Evolutionary conservation across 164 flowering plant genomes (phyloP).

Genomic region (Magnolia changhungtana): DNA sequence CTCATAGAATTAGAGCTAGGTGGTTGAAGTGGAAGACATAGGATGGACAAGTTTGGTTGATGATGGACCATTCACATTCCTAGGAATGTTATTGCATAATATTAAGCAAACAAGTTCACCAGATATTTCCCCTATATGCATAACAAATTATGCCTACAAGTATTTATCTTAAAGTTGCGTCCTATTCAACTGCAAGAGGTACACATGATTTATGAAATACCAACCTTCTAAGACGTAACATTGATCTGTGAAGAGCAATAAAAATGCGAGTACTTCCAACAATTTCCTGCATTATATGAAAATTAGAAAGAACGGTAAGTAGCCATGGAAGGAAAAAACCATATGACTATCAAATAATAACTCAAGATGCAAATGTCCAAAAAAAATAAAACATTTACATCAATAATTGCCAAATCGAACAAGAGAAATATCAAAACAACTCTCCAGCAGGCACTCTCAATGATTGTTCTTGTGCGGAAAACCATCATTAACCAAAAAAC

Average conservation of each 20-base stretch:
- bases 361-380: not conserved
- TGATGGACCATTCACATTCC: too few species aligned
- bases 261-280: slow-evolving; percentile 74
- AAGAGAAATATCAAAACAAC: too few species aligned
- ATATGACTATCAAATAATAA: not conserved
- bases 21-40: too few species aligned
- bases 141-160: not conserved
- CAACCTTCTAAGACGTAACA: slow-evolving; percentile 72
- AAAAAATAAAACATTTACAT: not conserved
- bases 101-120: not conserved
- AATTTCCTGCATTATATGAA: slow-evolving; percentile 56
- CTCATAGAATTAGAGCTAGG: too few species aligned
- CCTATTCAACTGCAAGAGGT: not conserved
- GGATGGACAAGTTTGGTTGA: too few species aligned
- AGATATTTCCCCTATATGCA: not conserved
- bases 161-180: too few species aligned
- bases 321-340: not conserved
- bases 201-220: slow-evolving; percentile 14
- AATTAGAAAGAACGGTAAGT: not conserved
- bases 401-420: not conserved
- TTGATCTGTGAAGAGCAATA: slow-evolving; percentile 79
- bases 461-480: too few species aligned
- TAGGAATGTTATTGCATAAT: too few species aligned
- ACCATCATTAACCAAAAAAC: too few species aligned
- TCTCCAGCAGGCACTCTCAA: too few species aligned